These are phyloP conservation scores for Corynascus novoguineensis DNA, from an alignment of 495 filamentous ascomycete species.

Conservation along the genomic window DNA sequence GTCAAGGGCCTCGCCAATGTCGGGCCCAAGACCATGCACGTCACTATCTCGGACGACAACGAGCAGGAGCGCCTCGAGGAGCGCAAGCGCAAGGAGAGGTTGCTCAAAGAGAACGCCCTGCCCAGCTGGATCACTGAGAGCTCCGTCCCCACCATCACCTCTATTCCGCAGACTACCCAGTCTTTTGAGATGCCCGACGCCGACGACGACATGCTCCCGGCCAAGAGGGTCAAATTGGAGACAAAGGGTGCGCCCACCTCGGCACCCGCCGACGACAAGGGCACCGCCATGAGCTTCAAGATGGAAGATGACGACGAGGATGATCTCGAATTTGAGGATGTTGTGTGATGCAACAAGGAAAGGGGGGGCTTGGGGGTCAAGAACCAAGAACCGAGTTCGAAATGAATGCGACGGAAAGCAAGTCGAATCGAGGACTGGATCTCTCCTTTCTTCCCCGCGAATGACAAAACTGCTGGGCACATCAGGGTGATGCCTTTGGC, in stretches of 20 bases:
- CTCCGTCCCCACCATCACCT: slow-evolving; percentile 51
- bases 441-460: no score
- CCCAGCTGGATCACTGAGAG: slow-evolving; percentile 86
- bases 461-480: neutral
- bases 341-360: slow-evolving; percentile 26
- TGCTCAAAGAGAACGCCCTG: slow-evolving; percentile 77
- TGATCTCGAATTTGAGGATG: slow-evolving; percentile 64
- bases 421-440: neutral
- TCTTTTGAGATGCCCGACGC: slow-evolving; percentile 12
- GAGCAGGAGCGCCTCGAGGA: slow-evolving; percentile 72
- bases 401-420: neutral
- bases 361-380: no score
- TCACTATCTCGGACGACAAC: slow-evolving; percentile 72
- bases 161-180: no score
- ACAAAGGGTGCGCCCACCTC: no score
- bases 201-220: slow-evolving; percentile 36
- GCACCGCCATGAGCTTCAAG: slow-evolving; percentile 49
- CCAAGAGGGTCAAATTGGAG: slow-evolving; percentile 54
- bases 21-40: slow-evolving; percentile 64
- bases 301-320: slow-evolving; percentile 50
- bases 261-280: slow-evolving; percentile 25
- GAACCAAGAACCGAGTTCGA: neutral
- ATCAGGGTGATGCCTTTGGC: slow-evolving; percentile 5
- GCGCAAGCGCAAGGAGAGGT: slow-evolving; percentile 61
- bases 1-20: slow-evolving; percentile 65